Percentiles rank a stretch among this genome's conserved stretches.
Evolutionary conservation across 208 protist species (phyloP).

Genomic region (Trypanosoma rangeli): DNA sequence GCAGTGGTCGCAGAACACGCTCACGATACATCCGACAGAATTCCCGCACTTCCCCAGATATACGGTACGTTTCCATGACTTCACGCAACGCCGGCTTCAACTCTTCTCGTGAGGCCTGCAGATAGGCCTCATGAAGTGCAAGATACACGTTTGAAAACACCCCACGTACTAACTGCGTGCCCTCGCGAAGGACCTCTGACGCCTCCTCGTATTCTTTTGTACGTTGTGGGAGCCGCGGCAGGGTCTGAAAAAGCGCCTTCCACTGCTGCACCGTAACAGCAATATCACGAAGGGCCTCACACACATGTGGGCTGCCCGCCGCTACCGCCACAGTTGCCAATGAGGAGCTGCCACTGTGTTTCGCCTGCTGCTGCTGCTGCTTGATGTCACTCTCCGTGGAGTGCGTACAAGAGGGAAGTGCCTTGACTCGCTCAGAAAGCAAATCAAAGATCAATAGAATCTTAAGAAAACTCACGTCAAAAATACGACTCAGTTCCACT

Average conservation of each 20-base stretch:
- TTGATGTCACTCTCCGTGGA: constrained; percentile 1
- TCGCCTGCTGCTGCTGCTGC: neutral
- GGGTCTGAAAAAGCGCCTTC: constrained; percentile 5
- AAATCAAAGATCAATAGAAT: constrained; percentile 68
- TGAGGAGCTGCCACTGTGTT: neutral
- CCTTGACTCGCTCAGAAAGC: constrained; percentile 43
- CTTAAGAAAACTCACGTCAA: constrained; percentile 58
- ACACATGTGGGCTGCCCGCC: constrained; percentile 15
- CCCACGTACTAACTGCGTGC: constrained; percentile 9
- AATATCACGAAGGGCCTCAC: constrained; percentile 15
- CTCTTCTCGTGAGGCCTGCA: constrained; percentile 15
- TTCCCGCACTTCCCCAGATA: constrained; percentile 35
- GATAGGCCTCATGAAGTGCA: constrained; percentile 25
- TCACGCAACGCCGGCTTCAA: constrained; percentile 27
- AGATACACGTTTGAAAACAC: constrained; percentile 28
- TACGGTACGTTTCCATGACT: constrained; percentile 54
- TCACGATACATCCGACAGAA: constrained; percentile 68
- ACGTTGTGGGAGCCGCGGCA: constrained; percentile 25
- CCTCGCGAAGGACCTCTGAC: constrained; percentile 2
- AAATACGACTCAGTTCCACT: constrained; percentile 55
- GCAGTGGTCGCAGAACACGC: constrained; percentile 47
- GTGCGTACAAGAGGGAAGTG: constrained; percentile 21
- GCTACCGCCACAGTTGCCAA: neutral
- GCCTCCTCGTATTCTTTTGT: constrained; percentile 32
- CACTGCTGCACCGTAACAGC: constrained; percentile 25